Conservation (phyloP, 176 grass and related monocot species). For the Coix lacrymajobi region DNA sequence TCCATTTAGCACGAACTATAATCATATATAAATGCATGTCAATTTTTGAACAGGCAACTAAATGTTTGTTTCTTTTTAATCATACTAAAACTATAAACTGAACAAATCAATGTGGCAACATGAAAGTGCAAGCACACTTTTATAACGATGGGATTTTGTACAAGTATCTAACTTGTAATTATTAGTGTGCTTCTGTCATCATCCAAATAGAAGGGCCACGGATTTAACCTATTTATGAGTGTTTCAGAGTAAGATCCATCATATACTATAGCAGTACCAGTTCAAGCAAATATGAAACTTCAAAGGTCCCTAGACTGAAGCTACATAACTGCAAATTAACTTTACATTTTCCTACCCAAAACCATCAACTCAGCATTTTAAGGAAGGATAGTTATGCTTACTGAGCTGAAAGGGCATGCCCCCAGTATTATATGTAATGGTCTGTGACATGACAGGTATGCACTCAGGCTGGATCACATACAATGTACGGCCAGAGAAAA, state of each 20-base stretch:
- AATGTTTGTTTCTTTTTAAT: neutral
- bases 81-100: neutral
- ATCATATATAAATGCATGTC: neutral
- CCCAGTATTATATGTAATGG: slow-evolving; percentile 35
- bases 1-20: neutral
- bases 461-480: slow-evolving; percentile 70
- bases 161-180: neutral
- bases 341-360: neutral
- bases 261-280: slow-evolving; percentile 1
- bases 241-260: neutral
- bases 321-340: neutral
- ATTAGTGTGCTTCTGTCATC: neutral
- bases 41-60: neutral
- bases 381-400: slow-evolving; percentile 30
- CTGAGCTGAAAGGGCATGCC: slow-evolving; percentile 39
- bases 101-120: neutral
- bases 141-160: slow-evolving; percentile 1
- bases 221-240: neutral
- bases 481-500: slow-evolving; percentile 50
- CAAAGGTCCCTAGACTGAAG: neutral
- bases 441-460: slow-evolving; percentile 28
- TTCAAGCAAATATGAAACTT: neutral
- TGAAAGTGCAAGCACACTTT: neutral
- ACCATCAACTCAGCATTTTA: neutral
- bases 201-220: neutral